Evolutionary conservation across 169 alveolate genomes (phyloP), one percentile per base, ranked within the genome.

Genomic region (Eimeria maxima): DNA sequence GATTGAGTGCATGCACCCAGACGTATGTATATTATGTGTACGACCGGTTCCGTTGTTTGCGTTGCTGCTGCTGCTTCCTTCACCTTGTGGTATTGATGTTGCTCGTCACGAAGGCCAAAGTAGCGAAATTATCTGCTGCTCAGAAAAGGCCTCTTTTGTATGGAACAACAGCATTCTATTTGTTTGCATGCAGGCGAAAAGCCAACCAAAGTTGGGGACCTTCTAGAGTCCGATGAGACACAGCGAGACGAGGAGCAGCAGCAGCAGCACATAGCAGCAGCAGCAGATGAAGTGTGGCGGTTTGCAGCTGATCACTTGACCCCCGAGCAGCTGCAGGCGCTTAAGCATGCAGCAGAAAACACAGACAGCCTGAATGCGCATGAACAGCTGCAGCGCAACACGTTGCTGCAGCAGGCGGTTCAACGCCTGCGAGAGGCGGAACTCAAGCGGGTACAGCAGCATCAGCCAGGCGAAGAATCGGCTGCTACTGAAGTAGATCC

Each of bases 151-250:
- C n/a, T n/a, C n/a, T n/a, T n/a, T n/a, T n/a, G n/a, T n/a, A n/a
- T n/a, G n/a, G n/a, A n/a, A 33, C 38, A 33, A 33, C 38, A 33
- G 38, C 20, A 60, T 14, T 60, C 20, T 16, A 60, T 60, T 33
- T 60, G 69, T 60, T 18, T 60, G 69, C 47, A 27, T 71, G 45
- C 80, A 76, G 90, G 71, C 1, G 95, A 90, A 42, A 44, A 90
- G 50, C 55, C 29, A n/a, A 90, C 73, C 80, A 47, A 76, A 29
- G 88, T 73, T 14, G 95, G 95, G 16, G 95, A 90, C 60, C 42
- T 90, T 2, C 63, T 90, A 55, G 88, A 27, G 67, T 57, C 80
- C 6, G 90, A 76, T 6, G 90, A 53, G 13, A 7, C 81, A 65
- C 42, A n/a, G 38, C 76, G 5, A 38, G 95, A 90, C n/a, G 50